phyloP scores from a whole-genome alignment of 352 stramenopile genomes.

The Pythium rhizo-oryzae region DNA sequence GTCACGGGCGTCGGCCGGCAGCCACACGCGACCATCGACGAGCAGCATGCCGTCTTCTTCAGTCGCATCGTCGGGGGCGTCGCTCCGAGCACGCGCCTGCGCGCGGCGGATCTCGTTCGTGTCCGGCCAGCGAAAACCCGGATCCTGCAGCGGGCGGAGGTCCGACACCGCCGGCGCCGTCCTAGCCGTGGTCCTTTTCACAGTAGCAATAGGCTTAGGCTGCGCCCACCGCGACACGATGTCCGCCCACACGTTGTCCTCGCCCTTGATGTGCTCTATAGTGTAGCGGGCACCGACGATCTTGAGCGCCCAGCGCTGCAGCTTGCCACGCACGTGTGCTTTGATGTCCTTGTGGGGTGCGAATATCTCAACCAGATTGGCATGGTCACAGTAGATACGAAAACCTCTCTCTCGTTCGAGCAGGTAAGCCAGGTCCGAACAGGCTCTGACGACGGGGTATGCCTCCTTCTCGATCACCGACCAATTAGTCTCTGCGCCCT shows the following conservation, averaged over 20 bases:
- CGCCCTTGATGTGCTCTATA: constrained; percentile 37
- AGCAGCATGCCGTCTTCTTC: constrained; percentile 3
- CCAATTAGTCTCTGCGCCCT: constrained; percentile 22
- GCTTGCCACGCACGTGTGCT: constrained; percentile 27
- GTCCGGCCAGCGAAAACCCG: too few relatives aligned
- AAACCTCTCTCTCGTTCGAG: constrained; percentile 24
- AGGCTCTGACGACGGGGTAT: constrained; percentile 10
- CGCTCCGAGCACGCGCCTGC: too few relatives aligned
- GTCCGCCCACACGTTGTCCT: constrained; percentile 31
- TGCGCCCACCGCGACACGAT: constrained; percentile 30
- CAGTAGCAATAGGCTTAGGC: background rate
- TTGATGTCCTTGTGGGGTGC: constrained; percentile 29
- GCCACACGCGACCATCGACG: constrained; percentile 3
- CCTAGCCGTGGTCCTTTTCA: background rate
- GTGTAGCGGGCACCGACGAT: constrained; percentile 23
- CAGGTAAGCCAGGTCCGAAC: constrained; percentile 18
- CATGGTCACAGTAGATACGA: constrained; percentile 32
- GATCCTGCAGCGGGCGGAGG: constrained; percentile 5
- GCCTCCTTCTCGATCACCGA: constrained; percentile 33
- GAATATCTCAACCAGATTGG: constrained; percentile 33
- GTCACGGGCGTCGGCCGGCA: constrained; percentile 3
- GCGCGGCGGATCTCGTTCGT: too few relatives aligned
- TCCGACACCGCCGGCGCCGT: background rate
- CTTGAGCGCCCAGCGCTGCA: constrained; percentile 31
- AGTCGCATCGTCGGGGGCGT: too few relatives aligned